Base-by-base conservation (phyloP, 2,329 filamentous ascomycete genomes). In the Colletotrichum liaoningense region DNA sequence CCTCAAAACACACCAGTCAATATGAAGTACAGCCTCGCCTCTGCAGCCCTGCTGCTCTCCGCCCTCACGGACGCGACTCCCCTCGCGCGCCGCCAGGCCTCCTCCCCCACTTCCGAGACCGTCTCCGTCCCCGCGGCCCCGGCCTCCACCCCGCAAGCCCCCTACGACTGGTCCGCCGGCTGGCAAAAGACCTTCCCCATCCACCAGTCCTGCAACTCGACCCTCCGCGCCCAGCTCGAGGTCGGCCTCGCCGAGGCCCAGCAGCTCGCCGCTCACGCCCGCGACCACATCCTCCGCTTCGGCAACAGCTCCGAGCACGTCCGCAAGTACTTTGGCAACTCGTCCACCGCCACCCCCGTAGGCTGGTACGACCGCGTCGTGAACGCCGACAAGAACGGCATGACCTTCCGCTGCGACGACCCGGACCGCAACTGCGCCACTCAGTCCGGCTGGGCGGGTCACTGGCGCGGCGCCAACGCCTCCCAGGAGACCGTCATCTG, bases 401-500 rank as follows among this genome's bases (percentile, higher is more conserved):
- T 92, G 58, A 78, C 90, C 22, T 93, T 93, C 84, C 89, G 92
- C 24, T 93, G 92, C 76, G 92, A 94, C 73, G 89, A 94, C 75
- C 87, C 89, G 0, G 92, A 94, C 76, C 83, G 86, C 24, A 93
- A 93, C 82, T 94, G 92, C 77, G 82, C 75, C 6, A 86, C 79
- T 12, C 87, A 85, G 77, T 84, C 87, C 30, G 79, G 84, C 64
- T 93, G 88, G 88, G 92, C 85, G 58, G 92, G 92, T 42, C 92
- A 94, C 84, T 93, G 89, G 89, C 89, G 92, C 67, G 92, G 92
- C 56, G 78, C 80, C 30, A 93, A 93, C 74, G 91, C 87, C 2
- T 90, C 91, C 3, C 81, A 86, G 1, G 91, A 94, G 81, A 94
- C 92, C 2, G 92, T 93, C 75, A 93, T 94, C 80, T 94, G 92